Evolutionary conservation across 495 filamentous ascomycete species (phyloP), one percentile per base, ranked within the genome.

Genomic region (Podospora fimiseda): DNA sequence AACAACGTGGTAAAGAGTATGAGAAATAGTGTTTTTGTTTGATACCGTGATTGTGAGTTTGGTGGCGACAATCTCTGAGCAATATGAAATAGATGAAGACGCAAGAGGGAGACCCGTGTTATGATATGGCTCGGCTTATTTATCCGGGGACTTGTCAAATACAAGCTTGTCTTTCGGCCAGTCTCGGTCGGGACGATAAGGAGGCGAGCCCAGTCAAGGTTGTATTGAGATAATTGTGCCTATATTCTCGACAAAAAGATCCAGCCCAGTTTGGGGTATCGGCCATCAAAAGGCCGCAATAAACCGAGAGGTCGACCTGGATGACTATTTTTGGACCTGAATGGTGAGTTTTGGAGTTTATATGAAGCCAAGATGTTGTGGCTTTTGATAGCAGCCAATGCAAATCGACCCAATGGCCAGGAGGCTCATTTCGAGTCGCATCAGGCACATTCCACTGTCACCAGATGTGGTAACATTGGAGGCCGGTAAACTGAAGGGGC

Each of bases 61-160:
- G 54, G 65, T 62, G 63, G 63, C 60, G 59, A 59, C 57, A 68
- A 66, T 68, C 47, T 66, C 50, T 49, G 50, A 27, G 61, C 55
- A 68, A 68, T 68, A 68, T 68, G 57, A 50, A 59, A 62, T 68
- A 68, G 59, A 68, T 68, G 65, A 68, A 62, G 45, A 42, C 38
- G 50, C 56, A 57, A 56, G 57, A 49, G 60, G 16, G 43, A 51
- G 47, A 60, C 49, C 59, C 49, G 53, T 39, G 42, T 37, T 33
- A 59, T 41, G 60, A 62, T 59, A 66, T 60, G 57, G 49, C 43
- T 64, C 60, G 56, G 54, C 44, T 53, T 58, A 66, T 68, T 68
- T 68, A 68, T 53, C 65, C 65, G 65, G 63, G 47, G 36, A 18
- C 24, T 51, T 50, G 33, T 27, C 45, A 41, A 49, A 41, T 36